phyloP scores from a whole-genome alignment of 2,329 filamentous ascomycete genomes.

The Juglanconis sp. region DNA sequence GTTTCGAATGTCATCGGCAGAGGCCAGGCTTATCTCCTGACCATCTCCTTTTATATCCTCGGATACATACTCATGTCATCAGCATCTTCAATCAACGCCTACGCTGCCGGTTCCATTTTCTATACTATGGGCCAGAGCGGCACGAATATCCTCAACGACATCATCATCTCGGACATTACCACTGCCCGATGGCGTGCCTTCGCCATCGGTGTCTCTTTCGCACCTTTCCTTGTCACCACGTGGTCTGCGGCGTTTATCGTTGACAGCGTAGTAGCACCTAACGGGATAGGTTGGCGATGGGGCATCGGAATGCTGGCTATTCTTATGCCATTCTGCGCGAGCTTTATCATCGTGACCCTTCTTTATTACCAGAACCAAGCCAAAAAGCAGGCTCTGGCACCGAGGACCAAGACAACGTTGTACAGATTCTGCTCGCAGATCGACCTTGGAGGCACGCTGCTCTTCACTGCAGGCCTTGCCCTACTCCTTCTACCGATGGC shows the following conservation, averaged over 20 bases:
- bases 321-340: conserved; percentile 47
- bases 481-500: no score
- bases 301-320: conserved; percentile 57
- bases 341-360: conserved; percentile 46
- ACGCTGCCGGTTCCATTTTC: conserved; percentile 54
- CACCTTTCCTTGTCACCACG: conserved; percentile 46
- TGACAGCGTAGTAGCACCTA: conserved; percentile 28
- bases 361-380: conserved; percentile 48
- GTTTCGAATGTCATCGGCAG: conserved; percentile 60
- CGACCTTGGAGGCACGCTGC: no score
- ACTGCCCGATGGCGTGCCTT: conserved; percentile 47
- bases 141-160: conserved; percentile 58
- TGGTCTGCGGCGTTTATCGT: conserved; percentile 46
- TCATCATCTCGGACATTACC: conserved; percentile 63
- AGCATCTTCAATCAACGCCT: conserved; percentile 48
- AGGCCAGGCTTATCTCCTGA: conserved; percentile 56
- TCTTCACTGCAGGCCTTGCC: no score
- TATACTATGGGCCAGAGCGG: conserved; percentile 58
- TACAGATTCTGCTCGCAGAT: no score
- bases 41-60: conserved; percentile 51
- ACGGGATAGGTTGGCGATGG: conserved; percentile 50
- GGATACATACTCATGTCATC: conserved; percentile 58
- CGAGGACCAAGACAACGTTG: no score
- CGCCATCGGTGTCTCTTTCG: conserved; percentile 38
- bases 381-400: conserved; percentile 28